Base-by-base conservation (phyloP, 2,329 filamentous ascomycete genomes). In the Ramichloridium luteum region DNA sequence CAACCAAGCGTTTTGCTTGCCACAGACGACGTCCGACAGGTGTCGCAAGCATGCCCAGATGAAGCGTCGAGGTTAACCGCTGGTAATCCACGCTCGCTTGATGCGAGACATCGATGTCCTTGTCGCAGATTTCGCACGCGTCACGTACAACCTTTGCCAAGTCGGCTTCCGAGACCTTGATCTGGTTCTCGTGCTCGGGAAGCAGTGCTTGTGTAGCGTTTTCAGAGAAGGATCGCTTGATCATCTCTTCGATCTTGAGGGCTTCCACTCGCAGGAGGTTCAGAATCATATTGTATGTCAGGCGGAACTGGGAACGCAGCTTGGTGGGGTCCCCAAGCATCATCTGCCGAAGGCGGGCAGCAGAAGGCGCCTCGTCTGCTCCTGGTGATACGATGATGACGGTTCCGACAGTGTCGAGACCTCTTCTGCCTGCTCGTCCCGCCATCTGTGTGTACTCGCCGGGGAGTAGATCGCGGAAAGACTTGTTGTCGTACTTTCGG, bases 361-460 rank as follows among this genome's bases (percentile, higher is more conserved):
- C 84, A 2, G 86, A 82, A 3, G 90, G 90, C 12, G 86, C 85
- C 59, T 96, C 85, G 41, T 92, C 84, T 29, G 73, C 74, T 11
- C 79, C 84, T 1, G 81, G 65, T 25, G 67, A 77, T 11, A 94
- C 86, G 36, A 98, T 86, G 44, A 98, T 93, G 46, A 96, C 88
- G 5, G 81, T 90, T 2, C 90, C 90, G 13, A 94, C 85, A 4
- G 79, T 77, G 54, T 98, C 90, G 10, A 96, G 70, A 46, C 90
- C 90, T 67, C 90, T 76, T 48, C 90, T 78, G 30, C 90, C 90
- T 31, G 90, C 90, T 61, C 90, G 74, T 18, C 90, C 90, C 14
- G 90, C 88, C 90, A 98, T 98, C 49, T 98, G 90, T 2, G 90
- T 98, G 54, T 98, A 98, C 55, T 98, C 90, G 11, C 90, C 90